Conservation (phyloP, 192 early-diverging fungal species). For the Piromyces finnis region DNA sequence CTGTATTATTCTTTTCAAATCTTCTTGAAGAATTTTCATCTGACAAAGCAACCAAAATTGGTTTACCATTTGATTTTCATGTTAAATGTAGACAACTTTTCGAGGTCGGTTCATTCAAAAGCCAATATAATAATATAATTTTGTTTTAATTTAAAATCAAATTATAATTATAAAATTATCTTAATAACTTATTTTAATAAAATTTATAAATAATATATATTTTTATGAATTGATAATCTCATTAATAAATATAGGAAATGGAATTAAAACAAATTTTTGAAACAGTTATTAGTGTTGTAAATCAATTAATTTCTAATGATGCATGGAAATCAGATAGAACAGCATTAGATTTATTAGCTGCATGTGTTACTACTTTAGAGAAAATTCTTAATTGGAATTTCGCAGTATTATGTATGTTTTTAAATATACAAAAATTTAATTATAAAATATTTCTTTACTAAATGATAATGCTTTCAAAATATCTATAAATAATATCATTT, state of each 20-base stretch:
- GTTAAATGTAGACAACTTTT: slow-evolving; percentile 39
- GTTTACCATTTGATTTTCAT: slow-evolving; percentile 48
- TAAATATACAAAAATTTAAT: slow-evolving; percentile 12
- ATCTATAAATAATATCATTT: slow-evolving; percentile 4
- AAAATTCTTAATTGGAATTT: slow-evolving; percentile 40
- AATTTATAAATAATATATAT: no score
- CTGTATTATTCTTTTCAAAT: slow-evolving; percentile 25
- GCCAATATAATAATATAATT: no score
- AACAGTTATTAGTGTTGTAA: slow-evolving; percentile 20
- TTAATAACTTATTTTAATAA: no score
- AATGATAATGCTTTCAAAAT: slow-evolving; percentile 6
- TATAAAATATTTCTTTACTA: no score
- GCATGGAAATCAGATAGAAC: neutral
- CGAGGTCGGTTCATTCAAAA: no score
- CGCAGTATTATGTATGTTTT: slow-evolving; percentile 10
- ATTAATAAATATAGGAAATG: slow-evolving; percentile 8
- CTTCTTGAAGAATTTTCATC: slow-evolving; percentile 47
- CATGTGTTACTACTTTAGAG: slow-evolving; percentile 12
- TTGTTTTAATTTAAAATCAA: no score
- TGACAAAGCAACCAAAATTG: slow-evolving; percentile 31
- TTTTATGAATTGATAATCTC: no score
- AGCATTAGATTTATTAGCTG: slow-evolving; percentile 5
- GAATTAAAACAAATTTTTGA: slow-evolving; percentile 29
- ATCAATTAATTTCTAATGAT: slow-evolving; percentile 13
- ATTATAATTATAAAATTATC: no score